phyloP scores from a whole-genome alignment of 805 yeast genomes.

The Candida piceae region DNA sequence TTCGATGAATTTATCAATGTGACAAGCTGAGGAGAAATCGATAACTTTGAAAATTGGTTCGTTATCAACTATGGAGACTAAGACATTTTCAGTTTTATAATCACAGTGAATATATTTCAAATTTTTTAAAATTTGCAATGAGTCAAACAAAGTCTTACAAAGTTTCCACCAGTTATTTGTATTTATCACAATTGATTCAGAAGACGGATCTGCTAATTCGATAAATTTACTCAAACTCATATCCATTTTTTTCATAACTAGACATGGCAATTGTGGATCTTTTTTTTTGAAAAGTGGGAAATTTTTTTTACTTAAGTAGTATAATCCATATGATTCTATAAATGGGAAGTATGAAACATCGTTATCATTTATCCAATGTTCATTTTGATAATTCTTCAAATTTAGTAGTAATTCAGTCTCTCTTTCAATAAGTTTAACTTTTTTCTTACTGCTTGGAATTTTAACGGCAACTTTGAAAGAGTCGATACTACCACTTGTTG shows the following conservation, averaged over 20 bases:
- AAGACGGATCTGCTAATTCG: no score
- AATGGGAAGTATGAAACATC: conserved; percentile 18
- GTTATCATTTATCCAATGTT: conserved; percentile 7
- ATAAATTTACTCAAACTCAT: conserved; percentile 24
- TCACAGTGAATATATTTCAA: conserved; percentile 41
- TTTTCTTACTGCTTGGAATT: conserved; percentile 24
- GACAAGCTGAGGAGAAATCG: conserved; percentile 41
- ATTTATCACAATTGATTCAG: no score
- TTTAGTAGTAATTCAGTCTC: conserved; percentile 22
- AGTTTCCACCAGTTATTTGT: conserved; percentile 30
- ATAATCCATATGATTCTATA: conserved; percentile 26
- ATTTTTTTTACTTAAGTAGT: conserved; percentile 18
- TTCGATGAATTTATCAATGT: conserved; percentile 15
- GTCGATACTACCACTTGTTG: conserved; percentile 7
- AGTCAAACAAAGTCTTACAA: conserved; percentile 22
- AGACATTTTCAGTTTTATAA: conserved; percentile 41
- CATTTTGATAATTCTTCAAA: conserved; percentile 16
- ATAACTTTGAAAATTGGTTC: conserved; percentile 35
- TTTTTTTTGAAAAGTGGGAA: conserved; percentile 22
- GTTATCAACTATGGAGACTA: conserved; percentile 21
- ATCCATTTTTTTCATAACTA: conserved; percentile 26
- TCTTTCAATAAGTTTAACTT: conserved; percentile 20
- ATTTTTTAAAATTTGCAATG: conserved; percentile 22
- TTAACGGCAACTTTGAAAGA: conserved; percentile 22
- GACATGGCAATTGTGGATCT: conserved; percentile 23